phyloP scores from a whole-genome alignment of 441 rosid genomes.

The Adansonia madagascariensis region DNA sequence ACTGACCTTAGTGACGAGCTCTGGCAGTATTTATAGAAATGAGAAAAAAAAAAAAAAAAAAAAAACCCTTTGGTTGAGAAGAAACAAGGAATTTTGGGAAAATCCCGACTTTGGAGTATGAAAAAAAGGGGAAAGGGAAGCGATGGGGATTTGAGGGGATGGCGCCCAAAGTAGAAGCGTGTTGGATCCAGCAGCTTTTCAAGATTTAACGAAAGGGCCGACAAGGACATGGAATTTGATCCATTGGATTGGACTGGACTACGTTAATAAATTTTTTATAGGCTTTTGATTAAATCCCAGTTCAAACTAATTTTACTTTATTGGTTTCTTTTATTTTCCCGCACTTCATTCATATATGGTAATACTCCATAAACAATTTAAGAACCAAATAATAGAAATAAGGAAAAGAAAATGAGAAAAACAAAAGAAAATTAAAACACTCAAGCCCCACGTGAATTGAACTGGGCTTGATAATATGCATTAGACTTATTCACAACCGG shows the following conservation, averaged over 20 bases:
- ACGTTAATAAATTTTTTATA: neutral
- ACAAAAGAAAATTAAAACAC: neutral
- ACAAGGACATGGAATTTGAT: neutral
- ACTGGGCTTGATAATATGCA: neutral
- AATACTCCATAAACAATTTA: too few species aligned
- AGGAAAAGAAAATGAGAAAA: too few species aligned
- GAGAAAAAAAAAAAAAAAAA: neutral
- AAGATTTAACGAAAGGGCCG: neutral
- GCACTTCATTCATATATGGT: too few species aligned
- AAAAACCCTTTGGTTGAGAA: neutral
- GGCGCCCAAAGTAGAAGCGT: neutral
- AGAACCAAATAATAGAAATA: too few species aligned
- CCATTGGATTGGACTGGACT: neutral
- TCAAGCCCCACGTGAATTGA: neutral
- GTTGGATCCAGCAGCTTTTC: neutral
- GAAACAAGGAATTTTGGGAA: neutral
- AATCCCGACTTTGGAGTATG: neutral
- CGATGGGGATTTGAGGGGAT: neutral
- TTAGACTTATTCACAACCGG: neutral
- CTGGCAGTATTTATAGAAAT: neutral
- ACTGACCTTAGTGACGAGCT: constrained; percentile 4
- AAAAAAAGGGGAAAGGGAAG: neutral
- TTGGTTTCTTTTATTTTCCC: too few species aligned
- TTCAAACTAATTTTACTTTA: too few species aligned
- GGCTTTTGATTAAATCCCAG: too few species aligned